phyloP scores from a whole-genome alignment of 768 basidiomycete genomes.

The Leccinum uliginosum region DNA sequence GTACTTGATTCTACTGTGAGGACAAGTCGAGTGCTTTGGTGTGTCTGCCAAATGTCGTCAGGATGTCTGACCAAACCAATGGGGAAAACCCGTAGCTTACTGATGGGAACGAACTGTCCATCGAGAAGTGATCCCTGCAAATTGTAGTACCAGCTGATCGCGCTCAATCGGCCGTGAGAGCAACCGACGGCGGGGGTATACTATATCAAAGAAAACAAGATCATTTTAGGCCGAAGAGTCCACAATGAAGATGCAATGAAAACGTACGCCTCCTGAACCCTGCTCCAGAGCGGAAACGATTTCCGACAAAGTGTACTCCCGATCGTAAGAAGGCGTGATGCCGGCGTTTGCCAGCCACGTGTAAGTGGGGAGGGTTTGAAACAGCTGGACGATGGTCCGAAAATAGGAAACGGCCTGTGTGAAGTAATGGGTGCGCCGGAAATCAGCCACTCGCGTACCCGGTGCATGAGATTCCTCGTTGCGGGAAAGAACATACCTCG shows the following conservation, averaged over 20 bases:
- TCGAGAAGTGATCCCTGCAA: slow-evolving; percentile 61
- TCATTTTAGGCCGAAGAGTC: not conserved
- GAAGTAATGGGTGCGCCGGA: not conserved
- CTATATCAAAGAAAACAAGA: slow-evolving; percentile 20
- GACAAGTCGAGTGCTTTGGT: slow-evolving; percentile 49
- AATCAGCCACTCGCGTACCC: not conserved
- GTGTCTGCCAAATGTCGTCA: slow-evolving; percentile 40
- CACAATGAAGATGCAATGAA: not conserved
- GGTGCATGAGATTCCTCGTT: not conserved
- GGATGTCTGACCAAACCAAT: not conserved
- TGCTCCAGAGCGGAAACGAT: slow-evolving; percentile 51
- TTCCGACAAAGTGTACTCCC: slow-evolving; percentile 53
- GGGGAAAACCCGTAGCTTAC: slow-evolving; percentile 31
- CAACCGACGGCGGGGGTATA: slow-evolving; percentile 51
- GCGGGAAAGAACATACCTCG: slow-evolving; percentile 38
- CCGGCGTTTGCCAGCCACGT: slow-evolving; percentile 66
- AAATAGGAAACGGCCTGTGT: slow-evolving; percentile 63
- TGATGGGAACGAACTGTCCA: slow-evolving; percentile 56
- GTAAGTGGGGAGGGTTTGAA: slow-evolving; percentile 70
- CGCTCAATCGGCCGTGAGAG: slow-evolving; percentile 32
- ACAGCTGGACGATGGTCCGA: slow-evolving; percentile 51
- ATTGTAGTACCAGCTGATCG: slow-evolving; percentile 61
- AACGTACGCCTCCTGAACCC: slow-evolving; percentile 44
- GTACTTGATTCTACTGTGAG: slow-evolving; percentile 55
- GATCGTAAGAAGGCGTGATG: slow-evolving; percentile 58